Evolutionary conservation across 2,329 filamentous ascomycete genomes (phyloP).

Genomic region (Ophiostoma novo-ulmi): DNA sequence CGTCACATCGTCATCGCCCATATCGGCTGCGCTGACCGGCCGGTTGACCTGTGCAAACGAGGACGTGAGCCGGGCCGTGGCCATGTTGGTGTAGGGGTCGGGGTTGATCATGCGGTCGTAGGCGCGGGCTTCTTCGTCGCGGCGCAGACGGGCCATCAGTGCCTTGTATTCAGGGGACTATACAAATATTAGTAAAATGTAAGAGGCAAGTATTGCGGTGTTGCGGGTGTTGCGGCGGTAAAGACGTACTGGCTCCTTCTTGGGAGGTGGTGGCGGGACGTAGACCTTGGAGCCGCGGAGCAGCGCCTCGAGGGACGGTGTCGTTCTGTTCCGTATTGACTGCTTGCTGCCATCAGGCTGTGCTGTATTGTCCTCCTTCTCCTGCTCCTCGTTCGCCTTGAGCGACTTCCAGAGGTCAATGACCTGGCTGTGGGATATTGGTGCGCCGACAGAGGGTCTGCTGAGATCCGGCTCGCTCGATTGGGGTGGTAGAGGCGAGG

Average conservation of each 20-base stretch:
- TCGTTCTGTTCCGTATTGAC: conserved; percentile 26
- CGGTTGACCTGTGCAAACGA: conserved; percentile 53
- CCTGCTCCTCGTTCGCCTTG: conserved; percentile 35
- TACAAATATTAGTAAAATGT: not conserved
- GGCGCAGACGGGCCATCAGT: conserved; percentile 78
- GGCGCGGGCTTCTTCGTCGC: conserved; percentile 71
- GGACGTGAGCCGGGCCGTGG: conserved; percentile 34
- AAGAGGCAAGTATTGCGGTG: too few species aligned
- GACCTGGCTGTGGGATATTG: conserved; percentile 67
- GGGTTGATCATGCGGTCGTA: conserved; percentile 76
- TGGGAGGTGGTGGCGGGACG: conserved; percentile 71
- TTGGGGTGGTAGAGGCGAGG: not conserved
- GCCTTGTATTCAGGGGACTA: conserved; percentile 78
- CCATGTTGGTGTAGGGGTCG: conserved; percentile 38
- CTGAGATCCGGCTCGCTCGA: conserved; percentile 45
- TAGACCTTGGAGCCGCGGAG: conserved; percentile 69
- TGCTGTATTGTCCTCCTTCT: not conserved
- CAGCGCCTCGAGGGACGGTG: conserved; percentile 59
- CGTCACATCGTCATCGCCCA: conserved; percentile 58
- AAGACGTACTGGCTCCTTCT: conserved; percentile 64
- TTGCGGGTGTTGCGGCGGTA: too few species aligned
- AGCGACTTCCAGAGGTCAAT: conserved; percentile 56
- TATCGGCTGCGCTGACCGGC: conserved; percentile 42
- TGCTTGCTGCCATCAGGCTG: not conserved
- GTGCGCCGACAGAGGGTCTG: conserved; percentile 53